A percentile compares a stretch with the other conserved stretches of the same genome.
Evolutionary conservation across 176 grass and related monocot genomes (phyloP).

Genomic region (Olyra latifolia): DNA sequence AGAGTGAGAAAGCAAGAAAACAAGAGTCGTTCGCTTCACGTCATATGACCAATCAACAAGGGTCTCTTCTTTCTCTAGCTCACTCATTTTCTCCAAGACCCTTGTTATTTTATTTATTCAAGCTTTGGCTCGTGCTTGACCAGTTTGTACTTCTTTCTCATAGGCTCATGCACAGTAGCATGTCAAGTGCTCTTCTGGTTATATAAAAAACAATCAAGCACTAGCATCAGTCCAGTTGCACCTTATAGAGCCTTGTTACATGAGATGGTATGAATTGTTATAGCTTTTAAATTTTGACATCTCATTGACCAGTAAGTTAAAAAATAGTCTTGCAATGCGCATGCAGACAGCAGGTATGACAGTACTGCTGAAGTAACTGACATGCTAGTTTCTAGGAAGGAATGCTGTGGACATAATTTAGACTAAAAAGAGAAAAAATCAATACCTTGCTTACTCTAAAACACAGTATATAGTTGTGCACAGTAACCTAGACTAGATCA

Average conservation of each 20-base stretch:
- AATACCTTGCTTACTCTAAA: background rate
- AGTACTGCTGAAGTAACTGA: background rate
- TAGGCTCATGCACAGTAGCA: background rate
- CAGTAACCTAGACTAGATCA: background rate
- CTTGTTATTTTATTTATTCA: background rate
- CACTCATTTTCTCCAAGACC: background rate
- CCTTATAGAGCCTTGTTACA: background rate
- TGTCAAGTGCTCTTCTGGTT: background rate
- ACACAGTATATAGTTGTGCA: background rate
- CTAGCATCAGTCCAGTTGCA: background rate
- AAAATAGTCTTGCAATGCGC: background rate
- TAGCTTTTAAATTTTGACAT: background rate
- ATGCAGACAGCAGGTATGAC: background rate
- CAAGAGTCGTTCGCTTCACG: background rate
- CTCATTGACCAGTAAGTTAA: background rate
- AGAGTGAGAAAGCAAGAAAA: conserved; percentile 30
- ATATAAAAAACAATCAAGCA: background rate
- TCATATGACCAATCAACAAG: background rate
- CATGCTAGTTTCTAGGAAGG: background rate
- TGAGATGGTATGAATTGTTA: background rate
- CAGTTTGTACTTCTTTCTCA: background rate
- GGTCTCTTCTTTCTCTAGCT: background rate
- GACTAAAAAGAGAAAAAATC: background rate
- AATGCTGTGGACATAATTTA: background rate
- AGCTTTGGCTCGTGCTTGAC: conserved; percentile 1